Conservation (phyloP, 2,329 filamentous ascomycete species). For the Cladophialophora bantiana region DNA sequence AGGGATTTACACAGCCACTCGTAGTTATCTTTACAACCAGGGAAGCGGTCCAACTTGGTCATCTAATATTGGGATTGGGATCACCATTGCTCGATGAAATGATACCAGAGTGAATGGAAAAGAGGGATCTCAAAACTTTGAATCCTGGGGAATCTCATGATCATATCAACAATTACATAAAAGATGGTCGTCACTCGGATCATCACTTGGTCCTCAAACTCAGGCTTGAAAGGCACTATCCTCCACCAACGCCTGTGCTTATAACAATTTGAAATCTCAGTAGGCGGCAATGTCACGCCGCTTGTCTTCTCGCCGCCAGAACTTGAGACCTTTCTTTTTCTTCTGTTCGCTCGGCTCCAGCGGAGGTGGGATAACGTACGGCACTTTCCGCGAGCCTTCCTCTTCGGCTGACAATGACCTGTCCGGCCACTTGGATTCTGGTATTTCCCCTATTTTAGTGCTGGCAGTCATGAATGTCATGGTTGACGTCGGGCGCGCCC, state of each 20-base stretch:
- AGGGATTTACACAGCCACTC: background rate
- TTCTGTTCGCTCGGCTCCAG: constrained; percentile 30
- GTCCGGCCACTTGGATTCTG: constrained; percentile 46
- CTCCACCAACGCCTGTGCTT: background rate
- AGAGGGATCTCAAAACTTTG: background rate
- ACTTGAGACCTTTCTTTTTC: constrained; percentile 36
- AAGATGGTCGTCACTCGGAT: background rate
- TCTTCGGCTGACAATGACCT: constrained; percentile 22
- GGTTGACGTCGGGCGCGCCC: constrained; percentile 34
- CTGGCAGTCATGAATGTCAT: constrained; percentile 66
- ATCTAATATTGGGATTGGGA: too few relatives aligned
- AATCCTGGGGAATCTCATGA: background rate
- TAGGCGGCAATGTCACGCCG: constrained; percentile 14
- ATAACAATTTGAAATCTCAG: background rate
- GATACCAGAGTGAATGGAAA: background rate
- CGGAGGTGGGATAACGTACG: constrained; percentile 35
- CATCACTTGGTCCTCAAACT: background rate
- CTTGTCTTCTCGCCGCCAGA: constrained; percentile 38
- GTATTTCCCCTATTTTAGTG: constrained; percentile 69
- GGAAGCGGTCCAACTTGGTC: too few relatives aligned
- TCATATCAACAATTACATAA: background rate
- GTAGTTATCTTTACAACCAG: too few relatives aligned
- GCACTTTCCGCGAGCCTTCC: constrained; percentile 18
- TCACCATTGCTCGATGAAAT: background rate
- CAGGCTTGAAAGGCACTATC: background rate